These are phyloP conservation scores for Pestalotiopsis fici DNA, from an alignment of 2,329 filamentous ascomycete genomes.

Conservation along the genomic window DNA sequence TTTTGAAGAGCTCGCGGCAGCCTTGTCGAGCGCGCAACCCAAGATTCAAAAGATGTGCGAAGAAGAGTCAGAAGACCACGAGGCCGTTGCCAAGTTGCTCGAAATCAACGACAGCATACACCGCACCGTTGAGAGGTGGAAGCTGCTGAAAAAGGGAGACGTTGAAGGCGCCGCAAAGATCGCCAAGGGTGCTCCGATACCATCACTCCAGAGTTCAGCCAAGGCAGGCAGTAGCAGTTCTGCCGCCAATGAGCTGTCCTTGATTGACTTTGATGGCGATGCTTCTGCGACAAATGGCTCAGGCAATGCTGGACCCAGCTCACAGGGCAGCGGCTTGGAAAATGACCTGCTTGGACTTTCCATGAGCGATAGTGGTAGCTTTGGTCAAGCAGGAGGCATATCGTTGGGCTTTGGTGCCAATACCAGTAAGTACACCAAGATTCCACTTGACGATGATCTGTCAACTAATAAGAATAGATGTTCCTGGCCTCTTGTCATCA, in stretches of 20 bases:
- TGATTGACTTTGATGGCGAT: slow-evolving; percentile 86
- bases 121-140: slow-evolving; percentile 92
- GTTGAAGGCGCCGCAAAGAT: slow-evolving; percentile 81
- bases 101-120: slow-evolving; percentile 99
- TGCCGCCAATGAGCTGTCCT: slow-evolving; percentile 72
- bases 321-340: slow-evolving; percentile 70
- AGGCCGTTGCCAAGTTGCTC: slow-evolving; percentile 91
- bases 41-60: slow-evolving; percentile 99
- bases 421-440: slow-evolving; percentile 53
- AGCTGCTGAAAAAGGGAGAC: slow-evolving; percentile 93
- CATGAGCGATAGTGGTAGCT: slow-evolving; percentile 66
- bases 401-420: slow-evolving; percentile 77
- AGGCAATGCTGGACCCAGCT: slow-evolving; percentile 40
- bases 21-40: slow-evolving; percentile 89
- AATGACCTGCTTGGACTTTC: slow-evolving; percentile 90
- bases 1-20: slow-evolving; percentile 82
- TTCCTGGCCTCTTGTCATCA: slow-evolving; percentile 65
- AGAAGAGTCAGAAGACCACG: slow-evolving; percentile 94
- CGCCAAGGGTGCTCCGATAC: slow-evolving; percentile 69
- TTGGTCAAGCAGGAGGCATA: slow-evolving; percentile 78
- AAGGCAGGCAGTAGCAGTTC: slow-evolving; percentile 63
- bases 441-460: not conserved
- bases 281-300: slow-evolving; percentile 41
- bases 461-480: slow-evolving; percentile 56
- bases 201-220: slow-evolving; percentile 36